Conservation (phyloP, 2,329 filamentous ascomycete genomes). For the Nemania serpens region DNA sequence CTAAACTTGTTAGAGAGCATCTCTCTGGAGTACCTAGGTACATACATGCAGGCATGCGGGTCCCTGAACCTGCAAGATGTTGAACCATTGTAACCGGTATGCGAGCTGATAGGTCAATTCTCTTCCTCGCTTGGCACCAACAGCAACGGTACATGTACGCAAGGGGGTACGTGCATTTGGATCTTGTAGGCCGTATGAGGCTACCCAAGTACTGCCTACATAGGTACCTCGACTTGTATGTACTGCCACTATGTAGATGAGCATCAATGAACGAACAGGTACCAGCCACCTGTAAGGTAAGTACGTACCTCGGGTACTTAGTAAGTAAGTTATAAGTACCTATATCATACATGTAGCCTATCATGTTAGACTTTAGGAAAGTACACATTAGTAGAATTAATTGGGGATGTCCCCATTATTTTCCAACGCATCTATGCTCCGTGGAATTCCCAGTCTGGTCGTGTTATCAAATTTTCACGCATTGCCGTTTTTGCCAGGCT, state of each 20-base stretch:
- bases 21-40: too few species aligned
- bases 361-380: too few species aligned
- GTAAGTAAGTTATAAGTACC: too few species aligned
- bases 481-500: constrained; percentile 26
- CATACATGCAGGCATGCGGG: constrained; percentile 3
- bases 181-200: too few species aligned
- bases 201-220: too few species aligned
- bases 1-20: not conserved
- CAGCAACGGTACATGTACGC: not conserved
- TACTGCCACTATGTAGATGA: too few species aligned
- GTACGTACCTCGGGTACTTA: too few species aligned
- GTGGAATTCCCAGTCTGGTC: not conserved
- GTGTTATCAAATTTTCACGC: constrained; percentile 24
- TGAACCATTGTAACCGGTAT: constrained; percentile 18
- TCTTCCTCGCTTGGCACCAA: not conserved
- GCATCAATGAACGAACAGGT: too few species aligned
- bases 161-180: not conserved
- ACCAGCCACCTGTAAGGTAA: too few species aligned
- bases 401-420: not conserved
- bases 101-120: constrained; percentile 17
- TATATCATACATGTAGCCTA: too few species aligned
- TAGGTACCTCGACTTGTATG: too few species aligned
- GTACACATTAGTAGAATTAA: too few species aligned
- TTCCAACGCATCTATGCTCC: not conserved
- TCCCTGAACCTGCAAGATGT: constrained; percentile 24